phyloP scores from a whole-genome alignment of 495 filamentous ascomycete species.

The Penicillium paxilli region DNA sequence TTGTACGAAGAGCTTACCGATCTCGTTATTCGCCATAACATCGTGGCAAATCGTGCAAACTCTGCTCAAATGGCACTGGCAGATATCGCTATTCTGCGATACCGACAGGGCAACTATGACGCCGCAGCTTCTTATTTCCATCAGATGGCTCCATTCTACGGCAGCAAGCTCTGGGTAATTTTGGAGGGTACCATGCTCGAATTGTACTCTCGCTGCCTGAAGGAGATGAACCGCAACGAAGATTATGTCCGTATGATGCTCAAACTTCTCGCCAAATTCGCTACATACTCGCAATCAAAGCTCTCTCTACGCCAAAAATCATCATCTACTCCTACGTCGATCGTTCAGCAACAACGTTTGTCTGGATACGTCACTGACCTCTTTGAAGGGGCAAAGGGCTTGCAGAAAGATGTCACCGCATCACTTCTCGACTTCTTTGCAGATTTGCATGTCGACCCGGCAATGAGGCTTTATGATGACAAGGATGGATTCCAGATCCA shows the following conservation, averaged over 20 bases:
- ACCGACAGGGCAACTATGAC: slow-evolving; percentile 64
- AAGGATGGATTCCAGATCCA: slow-evolving; percentile 77
- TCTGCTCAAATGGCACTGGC: slow-evolving; percentile 75
- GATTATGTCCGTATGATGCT: slow-evolving; percentile 78
- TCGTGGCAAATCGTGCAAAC: slow-evolving; percentile 71
- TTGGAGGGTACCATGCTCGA: slow-evolving; percentile 81
- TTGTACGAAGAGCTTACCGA: slow-evolving; percentile 73
- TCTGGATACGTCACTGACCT: slow-evolving; percentile 67
- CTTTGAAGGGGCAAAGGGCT: slow-evolving; percentile 57
- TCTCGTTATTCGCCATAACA: slow-evolving; percentile 70
- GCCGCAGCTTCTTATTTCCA: slow-evolving; percentile 79
- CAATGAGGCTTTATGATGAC: slow-evolving; percentile 66
- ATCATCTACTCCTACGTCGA: slow-evolving; percentile 27
- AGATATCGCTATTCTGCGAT: slow-evolving; percentile 84
- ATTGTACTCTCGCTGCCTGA: slow-evolving; percentile 82
- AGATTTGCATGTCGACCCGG: slow-evolving; percentile 66
- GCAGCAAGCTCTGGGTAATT: slow-evolving; percentile 73
- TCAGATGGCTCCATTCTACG: slow-evolving; percentile 79
- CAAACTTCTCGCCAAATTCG: slow-evolving; percentile 73
- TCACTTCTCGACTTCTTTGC: slow-evolving; percentile 74
- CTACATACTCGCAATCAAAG: slow-evolving; percentile 38
- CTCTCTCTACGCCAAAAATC: slow-evolving; percentile 36
- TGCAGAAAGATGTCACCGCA: slow-evolving; percentile 65
- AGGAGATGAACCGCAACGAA: slow-evolving; percentile 69
- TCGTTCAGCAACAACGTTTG: slow-evolving; percentile 55